Evolutionary conservation across 1,139 yeast species (phyloP).

Genomic region (Debaryomyces subglobosus): DNA sequence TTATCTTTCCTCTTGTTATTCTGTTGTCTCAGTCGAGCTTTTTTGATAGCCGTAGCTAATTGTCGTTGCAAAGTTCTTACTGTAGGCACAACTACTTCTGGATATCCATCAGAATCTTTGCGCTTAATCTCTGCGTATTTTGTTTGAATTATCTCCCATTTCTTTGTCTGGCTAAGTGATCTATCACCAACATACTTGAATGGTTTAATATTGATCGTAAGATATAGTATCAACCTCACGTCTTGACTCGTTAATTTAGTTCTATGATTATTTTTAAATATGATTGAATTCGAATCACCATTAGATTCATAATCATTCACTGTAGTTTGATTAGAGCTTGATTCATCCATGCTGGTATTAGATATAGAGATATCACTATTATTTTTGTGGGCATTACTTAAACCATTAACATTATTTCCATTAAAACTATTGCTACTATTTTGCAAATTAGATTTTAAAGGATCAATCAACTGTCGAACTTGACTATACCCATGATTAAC

Average conservation of each 20-base stretch:
- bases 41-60: conserved; percentile 36
- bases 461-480: conserved; percentile 2
- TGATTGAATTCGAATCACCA: conserved; percentile 8
- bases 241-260: conserved; percentile 34
- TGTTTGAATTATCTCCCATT: conserved; percentile 39
- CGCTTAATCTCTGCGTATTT: conserved; percentile 26
- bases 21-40: conserved; percentile 24
- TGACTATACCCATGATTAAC: conserved; percentile 1
- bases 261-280: conserved; percentile 18
- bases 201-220: conserved; percentile 37
- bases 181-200: conserved; percentile 43
- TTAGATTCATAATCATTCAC: conserved; percentile 8
- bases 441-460: conserved; percentile 5
- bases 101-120: conserved; percentile 9
- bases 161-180: conserved; percentile 34
- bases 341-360: conserved; percentile 9
- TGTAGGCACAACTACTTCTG: conserved; percentile 31
- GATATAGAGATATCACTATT: conserved; percentile 4
- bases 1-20: conserved; percentile 4
- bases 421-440: neutral
- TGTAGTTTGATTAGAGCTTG: conserved; percentile 7
- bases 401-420: conserved; percentile 6
- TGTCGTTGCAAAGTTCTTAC: conserved; percentile 43
- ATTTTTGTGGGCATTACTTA: conserved; percentile 4
- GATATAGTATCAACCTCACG: conserved; percentile 32